Conservation (phyloP, 768 basidiomycete species). For the Leccinellum rugosiceps region DNA sequence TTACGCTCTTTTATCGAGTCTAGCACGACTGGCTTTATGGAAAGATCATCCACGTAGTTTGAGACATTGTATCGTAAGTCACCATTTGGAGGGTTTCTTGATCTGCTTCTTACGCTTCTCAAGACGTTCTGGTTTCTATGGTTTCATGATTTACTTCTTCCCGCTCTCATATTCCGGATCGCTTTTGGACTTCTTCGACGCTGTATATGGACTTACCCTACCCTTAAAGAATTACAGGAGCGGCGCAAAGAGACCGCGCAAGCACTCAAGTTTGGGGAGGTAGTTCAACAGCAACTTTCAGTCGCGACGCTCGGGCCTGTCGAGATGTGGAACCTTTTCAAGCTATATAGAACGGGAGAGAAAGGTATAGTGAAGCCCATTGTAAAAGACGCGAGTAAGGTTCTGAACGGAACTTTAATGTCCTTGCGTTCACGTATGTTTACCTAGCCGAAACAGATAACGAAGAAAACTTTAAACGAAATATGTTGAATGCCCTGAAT, state of each 20-base stretch:
- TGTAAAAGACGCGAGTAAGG: slow-evolving; percentile 6
- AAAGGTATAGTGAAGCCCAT: slow-evolving; percentile 33
- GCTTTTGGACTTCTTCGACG: slow-evolving; percentile 47
- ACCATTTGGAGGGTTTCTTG: background rate
- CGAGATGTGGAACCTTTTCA: slow-evolving; percentile 55
- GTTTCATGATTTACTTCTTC: slow-evolving; percentile 55
- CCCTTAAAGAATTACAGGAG: slow-evolving; percentile 48
- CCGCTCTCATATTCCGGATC: slow-evolving; percentile 47
- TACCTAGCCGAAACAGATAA: slow-evolving; percentile 11
- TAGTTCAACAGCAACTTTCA: slow-evolving; percentile 45
- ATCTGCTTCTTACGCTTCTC: slow-evolving; percentile 1
- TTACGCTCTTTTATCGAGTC: slow-evolving; percentile 37
- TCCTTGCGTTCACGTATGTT: background rate
- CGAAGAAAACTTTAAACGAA: slow-evolving; percentile 42
- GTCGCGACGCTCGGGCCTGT: slow-evolving; percentile 45
- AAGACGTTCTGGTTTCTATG: slow-evolving; percentile 65
- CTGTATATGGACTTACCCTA: slow-evolving; percentile 53
- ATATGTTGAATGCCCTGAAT: slow-evolving; percentile 39
- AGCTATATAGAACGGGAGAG: slow-evolving; percentile 37
- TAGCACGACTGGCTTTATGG: slow-evolving; percentile 54
- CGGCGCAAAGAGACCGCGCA: slow-evolving; percentile 45
- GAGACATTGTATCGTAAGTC: slow-evolving; percentile 49
- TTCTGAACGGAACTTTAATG: background rate
- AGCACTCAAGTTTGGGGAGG: slow-evolving; percentile 52
- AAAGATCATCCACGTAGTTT: slow-evolving; percentile 45